Evolutionary conservation across 441 rosid genomes (phyloP).

Genomic region (Mallotus repandus): DNA sequence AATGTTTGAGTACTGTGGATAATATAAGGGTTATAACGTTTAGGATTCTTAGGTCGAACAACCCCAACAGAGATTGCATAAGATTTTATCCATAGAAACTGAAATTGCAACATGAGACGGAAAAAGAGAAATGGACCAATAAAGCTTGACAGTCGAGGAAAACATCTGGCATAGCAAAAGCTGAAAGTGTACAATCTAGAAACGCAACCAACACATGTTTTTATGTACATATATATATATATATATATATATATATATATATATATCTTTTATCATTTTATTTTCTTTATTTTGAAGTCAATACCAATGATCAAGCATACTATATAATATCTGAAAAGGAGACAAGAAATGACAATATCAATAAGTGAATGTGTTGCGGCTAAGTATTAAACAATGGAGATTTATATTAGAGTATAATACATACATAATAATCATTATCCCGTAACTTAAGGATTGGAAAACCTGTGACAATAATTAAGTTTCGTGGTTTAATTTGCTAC

Average conservation of each 20-base stretch:
- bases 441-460: neutral
- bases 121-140: neutral
- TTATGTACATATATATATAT: too few species aligned
- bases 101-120: neutral
- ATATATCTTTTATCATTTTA: neutral
- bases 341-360: neutral
- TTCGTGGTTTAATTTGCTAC: too few species aligned
- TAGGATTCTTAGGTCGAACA: neutral
- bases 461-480: neutral
- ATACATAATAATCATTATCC: neutral
- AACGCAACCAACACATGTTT: neutral
- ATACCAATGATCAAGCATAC: neutral
- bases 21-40: neutral
- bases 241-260: too few species aligned
- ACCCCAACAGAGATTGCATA: neutral
- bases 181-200: slow-evolving; percentile 1
- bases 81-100: slow-evolving; percentile 9
- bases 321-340: neutral
- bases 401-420: too few species aligned
- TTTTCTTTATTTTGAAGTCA: neutral
- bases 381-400: too few species aligned
- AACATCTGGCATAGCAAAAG: slow-evolving; percentile 5
- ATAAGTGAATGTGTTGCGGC: too few species aligned
- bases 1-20: neutral
- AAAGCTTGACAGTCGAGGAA: neutral